A percentile compares a stretch with the other conserved stretches of the same genome.
Conservation (phyloP, 1,284 basidiomycete species). For the Farysia itapuensis region DNA sequence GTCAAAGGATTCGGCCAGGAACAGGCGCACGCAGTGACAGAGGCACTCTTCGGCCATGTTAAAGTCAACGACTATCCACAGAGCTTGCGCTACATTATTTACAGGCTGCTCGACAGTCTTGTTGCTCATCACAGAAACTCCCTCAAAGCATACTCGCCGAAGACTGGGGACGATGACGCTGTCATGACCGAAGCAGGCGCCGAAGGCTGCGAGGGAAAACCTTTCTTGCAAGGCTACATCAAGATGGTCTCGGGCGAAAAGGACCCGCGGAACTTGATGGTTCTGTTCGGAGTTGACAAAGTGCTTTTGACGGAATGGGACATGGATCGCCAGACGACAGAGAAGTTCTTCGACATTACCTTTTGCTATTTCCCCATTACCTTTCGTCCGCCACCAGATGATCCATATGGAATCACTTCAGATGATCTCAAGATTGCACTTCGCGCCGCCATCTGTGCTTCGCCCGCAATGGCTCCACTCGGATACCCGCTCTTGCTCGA, state of each 20-base stretch:
- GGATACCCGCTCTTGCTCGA: slow-evolving; percentile 89
- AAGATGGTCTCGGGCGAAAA: slow-evolving; percentile 88
- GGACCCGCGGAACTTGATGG: slow-evolving; percentile 89
- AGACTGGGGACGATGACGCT: not conserved
- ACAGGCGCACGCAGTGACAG: slow-evolving; percentile 71
- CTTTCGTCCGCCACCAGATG: slow-evolving; percentile 89
- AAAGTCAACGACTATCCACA: slow-evolving; percentile 81
- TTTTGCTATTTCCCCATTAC: slow-evolving; percentile 99
- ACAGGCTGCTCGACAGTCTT: slow-evolving; percentile 77
- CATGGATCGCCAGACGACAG: slow-evolving; percentile 68
- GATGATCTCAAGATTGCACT: slow-evolving; percentile 80
- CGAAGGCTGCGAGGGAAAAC: slow-evolving; percentile 63
- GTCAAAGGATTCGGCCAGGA: slow-evolving; percentile 71
- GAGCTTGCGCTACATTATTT: slow-evolving; percentile 78
- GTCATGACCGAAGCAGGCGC: slow-evolving; percentile 1
- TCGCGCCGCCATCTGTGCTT: slow-evolving; percentile 73
- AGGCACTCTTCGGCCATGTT: slow-evolving; percentile 74
- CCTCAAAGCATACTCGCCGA: slow-evolving; percentile 9
- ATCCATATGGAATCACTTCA: slow-evolving; percentile 87
- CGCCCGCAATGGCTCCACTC: slow-evolving; percentile 77
- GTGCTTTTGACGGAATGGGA: slow-evolving; percentile 88
- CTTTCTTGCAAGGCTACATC: slow-evolving; percentile 76
- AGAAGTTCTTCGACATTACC: slow-evolving; percentile 84
- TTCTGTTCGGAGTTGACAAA: slow-evolving; percentile 83
- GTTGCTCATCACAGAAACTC: slow-evolving; percentile 69